Percentiles rank a stretch among this genome's conserved stretches.
phyloP scores from a whole-genome alignment of 805 yeast genomes.

The Sugiyamaella qingdaonensis region DNA sequence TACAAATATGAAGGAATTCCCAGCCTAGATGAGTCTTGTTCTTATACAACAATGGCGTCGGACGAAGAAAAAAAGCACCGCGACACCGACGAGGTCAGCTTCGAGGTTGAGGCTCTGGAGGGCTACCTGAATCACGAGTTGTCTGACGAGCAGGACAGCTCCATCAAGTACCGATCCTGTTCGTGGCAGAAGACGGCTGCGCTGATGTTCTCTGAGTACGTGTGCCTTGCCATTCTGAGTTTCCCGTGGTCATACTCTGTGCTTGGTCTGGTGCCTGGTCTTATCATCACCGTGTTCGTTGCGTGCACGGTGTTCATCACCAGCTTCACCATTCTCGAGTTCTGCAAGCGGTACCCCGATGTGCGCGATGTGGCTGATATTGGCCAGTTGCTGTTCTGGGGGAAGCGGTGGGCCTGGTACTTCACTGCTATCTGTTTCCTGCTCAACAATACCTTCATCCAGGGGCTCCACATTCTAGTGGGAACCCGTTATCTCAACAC shows the following conservation, averaged over 20 bases:
- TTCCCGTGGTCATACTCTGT: conserved; percentile 64
- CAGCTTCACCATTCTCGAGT: conserved; percentile 51
- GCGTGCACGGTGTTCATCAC: conserved; percentile 51
- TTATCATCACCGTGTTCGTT: conserved; percentile 50
- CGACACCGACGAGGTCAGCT: not conserved
- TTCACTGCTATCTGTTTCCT: conserved; percentile 53
- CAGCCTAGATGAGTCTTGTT: too few relatives aligned
- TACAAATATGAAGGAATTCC: too few relatives aligned
- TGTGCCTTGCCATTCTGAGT: conserved; percentile 60
- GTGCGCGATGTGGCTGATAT: conserved; percentile 54
- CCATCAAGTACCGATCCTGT: conserved; percentile 48
- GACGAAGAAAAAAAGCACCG: too few relatives aligned
- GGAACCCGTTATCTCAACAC: conserved; percentile 60
- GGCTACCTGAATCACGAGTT: conserved; percentile 16
- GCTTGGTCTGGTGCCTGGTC: conserved; percentile 55
- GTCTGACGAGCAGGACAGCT: conserved; percentile 15
- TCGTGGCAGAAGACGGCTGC: conserved; percentile 60
- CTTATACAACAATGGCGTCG: too few relatives aligned
- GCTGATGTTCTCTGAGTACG: conserved; percentile 55
- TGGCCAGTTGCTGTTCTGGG: conserved; percentile 54
- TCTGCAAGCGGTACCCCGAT: conserved; percentile 50
- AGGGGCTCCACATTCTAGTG: conserved; percentile 55
- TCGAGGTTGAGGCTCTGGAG: conserved; percentile 11
- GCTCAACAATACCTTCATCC: conserved; percentile 53
- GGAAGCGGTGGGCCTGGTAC: conserved; percentile 49